Percentiles rank a stretch among this genome's conserved stretches.
These are phyloP conservation scores for Auricularia sp. DNA, from an alignment of 768 basidiomycete genomes.

Conservation along the genomic window DNA sequence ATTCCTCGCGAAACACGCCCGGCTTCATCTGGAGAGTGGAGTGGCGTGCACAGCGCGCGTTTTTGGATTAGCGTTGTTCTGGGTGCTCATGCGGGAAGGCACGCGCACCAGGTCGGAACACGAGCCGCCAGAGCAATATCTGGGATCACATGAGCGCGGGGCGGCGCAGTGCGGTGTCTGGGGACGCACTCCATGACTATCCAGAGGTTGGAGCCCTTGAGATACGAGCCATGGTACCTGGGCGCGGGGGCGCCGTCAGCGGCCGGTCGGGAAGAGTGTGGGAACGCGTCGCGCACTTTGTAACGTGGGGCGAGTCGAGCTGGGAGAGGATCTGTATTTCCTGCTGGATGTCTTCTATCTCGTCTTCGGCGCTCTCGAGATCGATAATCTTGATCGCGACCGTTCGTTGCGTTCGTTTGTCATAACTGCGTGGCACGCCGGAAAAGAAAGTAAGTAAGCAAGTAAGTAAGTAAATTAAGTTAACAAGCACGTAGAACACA, in stretches of 20 bases:
- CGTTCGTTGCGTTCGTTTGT: slow-evolving; percentile 89
- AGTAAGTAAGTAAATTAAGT: not conserved
- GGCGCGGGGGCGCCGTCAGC: slow-evolving; percentile 10
- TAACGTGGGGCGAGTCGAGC: slow-evolving; percentile 90
- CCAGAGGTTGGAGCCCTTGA: slow-evolving; percentile 96
- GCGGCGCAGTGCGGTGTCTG: not conserved
- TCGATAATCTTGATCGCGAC: slow-evolving; percentile 99
- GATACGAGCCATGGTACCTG: slow-evolving; percentile 90
- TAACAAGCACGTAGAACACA: slow-evolving; percentile 19
- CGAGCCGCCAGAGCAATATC: slow-evolving; percentile 96
- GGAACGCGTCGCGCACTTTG: slow-evolving; percentile 54
- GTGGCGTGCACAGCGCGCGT: not conserved
- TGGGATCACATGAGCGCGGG: slow-evolving; percentile 18
- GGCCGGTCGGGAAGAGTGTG: slow-evolving; percentile 10
- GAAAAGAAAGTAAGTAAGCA: slow-evolving; percentile 1
- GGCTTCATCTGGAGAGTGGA: slow-evolving; percentile 75
- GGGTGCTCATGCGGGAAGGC: slow-evolving; percentile 2
- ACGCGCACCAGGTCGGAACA: slow-evolving; percentile 84
- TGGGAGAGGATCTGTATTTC: slow-evolving; percentile 98
- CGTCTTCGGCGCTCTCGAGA: slow-evolving; percentile 96
- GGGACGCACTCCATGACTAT: slow-evolving; percentile 88
- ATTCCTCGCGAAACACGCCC: slow-evolving; percentile 94
- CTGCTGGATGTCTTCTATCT: slow-evolving; percentile 98
- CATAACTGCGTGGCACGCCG: slow-evolving; percentile 48
- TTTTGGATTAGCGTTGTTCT: not conserved